phyloP scores from a whole-genome alignment of 768 basidiomycete species.

The Pluteus cervinus region DNA sequence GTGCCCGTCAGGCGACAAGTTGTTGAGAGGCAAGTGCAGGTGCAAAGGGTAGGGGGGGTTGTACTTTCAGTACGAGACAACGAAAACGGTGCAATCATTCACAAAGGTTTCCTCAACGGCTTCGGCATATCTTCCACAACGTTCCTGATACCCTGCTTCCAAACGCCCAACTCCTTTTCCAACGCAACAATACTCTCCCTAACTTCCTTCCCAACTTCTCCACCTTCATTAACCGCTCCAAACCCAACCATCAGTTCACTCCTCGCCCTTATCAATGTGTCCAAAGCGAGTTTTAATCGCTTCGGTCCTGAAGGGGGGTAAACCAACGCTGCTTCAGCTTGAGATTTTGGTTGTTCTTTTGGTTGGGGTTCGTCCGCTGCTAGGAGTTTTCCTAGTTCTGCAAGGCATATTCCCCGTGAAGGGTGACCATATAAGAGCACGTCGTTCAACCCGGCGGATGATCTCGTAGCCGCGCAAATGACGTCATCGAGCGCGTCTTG shows the following conservation, averaged over 20 bases:
- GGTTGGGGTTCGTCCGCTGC: conserved; percentile 69
- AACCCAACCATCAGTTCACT: conserved; percentile 66
- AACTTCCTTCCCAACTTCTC: conserved; percentile 60
- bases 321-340: conserved; percentile 10
- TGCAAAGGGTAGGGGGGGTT: no score
- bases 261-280: conserved; percentile 57
- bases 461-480: conserved; percentile 50
- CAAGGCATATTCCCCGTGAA: conserved; percentile 63
- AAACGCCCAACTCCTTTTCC: conserved; percentile 70
- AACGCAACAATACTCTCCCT: conserved; percentile 52
- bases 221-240: conserved; percentile 62
- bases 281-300: conserved; percentile 58
- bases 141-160: conserved; percentile 54
- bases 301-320: conserved; percentile 68
- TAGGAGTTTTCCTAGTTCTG: conserved; percentile 78
- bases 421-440: conserved; percentile 69
- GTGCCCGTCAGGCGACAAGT: no score
- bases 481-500: conserved; percentile 57
- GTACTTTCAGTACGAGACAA: no score
- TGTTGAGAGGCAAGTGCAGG: no score
- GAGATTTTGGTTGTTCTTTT: conserved; percentile 11
- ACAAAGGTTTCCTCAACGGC: no score
- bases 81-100: no score
- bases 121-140: no score
- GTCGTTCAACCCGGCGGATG: conserved; percentile 43